Evolutionary conservation across 768 basidiomycete species (phyloP), one percentile per base, ranked within the genome.

Genomic region (Sistotremastrum niveocremeum): DNA sequence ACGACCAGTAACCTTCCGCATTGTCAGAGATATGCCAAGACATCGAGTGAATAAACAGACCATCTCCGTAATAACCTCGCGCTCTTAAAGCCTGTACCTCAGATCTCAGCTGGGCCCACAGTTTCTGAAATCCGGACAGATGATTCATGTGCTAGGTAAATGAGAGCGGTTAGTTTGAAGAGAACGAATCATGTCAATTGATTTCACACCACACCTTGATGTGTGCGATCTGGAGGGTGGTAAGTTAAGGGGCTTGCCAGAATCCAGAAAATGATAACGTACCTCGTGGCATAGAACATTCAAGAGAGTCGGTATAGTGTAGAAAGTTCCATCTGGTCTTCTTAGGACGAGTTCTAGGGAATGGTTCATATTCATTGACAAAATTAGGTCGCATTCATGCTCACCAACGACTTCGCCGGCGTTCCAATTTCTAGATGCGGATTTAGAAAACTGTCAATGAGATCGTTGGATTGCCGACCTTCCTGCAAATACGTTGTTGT

Each of bases 261-360:
- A 20, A 20, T 20, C 20, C 20, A 20, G 20, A 20, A 20, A 20
- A 20, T 20, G 20, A 20, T 20, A 20, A 58, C 63, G 44, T 53
- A 89, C 85, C 72, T 90, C 87, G 55, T 90, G 87, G 58, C 86
- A 89, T 6, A 89, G 60, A 1, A 78, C 81, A 52, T 81, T 77
- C 70, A 90, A 73, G 31, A 89, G 54, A 74, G 77, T 83, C 28
- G 73, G 72, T 8, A 67, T 70, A 1, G 83, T 71, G 20, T 74
- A 67, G 52, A 84, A 79, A 1, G 67, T 65, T 7, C 86, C 82
- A 45, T 71, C 63, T 3, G 69, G 62, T 37, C 77, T 66, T 32
- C 84, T 71, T 4, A 89, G 63, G 6, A 89, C 87, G 11, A 90
- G 69, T 55, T 90, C 86, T 88, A 38, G 32, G 28, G 50, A n/a